phyloP scores from a whole-genome alignment of 768 basidiomycete species.

The Trametes coccinea region DNA sequence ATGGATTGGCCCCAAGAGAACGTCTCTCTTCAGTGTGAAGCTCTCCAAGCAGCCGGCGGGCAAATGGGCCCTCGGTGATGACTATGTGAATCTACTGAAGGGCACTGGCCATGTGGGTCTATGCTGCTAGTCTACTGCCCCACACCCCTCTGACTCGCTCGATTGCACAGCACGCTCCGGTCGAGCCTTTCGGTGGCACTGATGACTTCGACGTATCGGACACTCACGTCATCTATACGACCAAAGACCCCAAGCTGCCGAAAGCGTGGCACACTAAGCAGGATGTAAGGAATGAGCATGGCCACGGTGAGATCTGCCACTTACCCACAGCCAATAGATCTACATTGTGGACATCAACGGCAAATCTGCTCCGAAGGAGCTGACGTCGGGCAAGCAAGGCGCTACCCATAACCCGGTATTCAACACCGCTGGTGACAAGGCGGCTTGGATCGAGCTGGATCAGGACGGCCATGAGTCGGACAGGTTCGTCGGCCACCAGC shows the following conservation, averaged over 20 bases:
- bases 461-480: conserved; percentile 91
- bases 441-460: conserved; percentile 86
- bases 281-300: conserved; percentile 48
- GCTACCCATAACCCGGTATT: conserved; percentile 77
- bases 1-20: conserved; percentile 72
- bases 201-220: conserved; percentile 78
- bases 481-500: conserved; percentile 42
- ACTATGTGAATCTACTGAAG: conserved; percentile 60
- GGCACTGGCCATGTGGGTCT: conserved; percentile 68
- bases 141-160: neutral
- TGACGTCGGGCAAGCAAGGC: conserved; percentile 85
- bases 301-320: neutral
- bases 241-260: conserved; percentile 79
- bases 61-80: conserved; percentile 53
- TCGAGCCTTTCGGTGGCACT: conserved; percentile 85
- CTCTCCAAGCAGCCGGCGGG: conserved; percentile 48
- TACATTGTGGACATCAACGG: conserved; percentile 67
- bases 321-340: conserved; percentile 42
- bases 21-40: conserved; percentile 70
- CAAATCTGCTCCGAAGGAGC: conserved; percentile 51
- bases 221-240: conserved; percentile 74
- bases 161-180: conserved; percentile 57
- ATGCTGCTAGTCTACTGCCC: neutral
- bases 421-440: conserved; percentile 63
- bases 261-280: conserved; percentile 88